Percentiles rank a stretch among this genome's conserved stretches.
These are phyloP conservation scores for Cucurbita maxima DNA, from an alignment of 306 rosid species.

Conservation along the genomic window DNA sequence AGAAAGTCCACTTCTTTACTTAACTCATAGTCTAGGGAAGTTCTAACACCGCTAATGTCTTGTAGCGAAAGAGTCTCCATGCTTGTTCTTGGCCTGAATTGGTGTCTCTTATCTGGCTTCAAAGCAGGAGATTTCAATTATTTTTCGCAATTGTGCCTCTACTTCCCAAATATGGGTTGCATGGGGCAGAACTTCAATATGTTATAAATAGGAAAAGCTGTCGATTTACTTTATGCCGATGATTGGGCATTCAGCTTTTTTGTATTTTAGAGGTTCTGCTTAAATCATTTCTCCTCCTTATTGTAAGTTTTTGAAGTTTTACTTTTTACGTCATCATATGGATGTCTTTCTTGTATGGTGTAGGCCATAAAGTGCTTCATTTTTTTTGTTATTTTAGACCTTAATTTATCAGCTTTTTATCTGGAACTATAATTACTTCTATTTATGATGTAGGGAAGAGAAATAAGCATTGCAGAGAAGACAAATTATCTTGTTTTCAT, in stretches of 20 bases:
- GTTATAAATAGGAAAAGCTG: not conserved
- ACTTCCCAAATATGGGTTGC: not conserved
- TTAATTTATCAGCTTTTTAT: not conserved
- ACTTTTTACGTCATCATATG: not conserved
- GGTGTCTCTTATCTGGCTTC: not conserved
- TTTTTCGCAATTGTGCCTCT: not conserved
- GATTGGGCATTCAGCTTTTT: not conserved
- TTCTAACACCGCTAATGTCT: not conserved
- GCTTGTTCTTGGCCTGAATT: not conserved
- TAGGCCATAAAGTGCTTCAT: not conserved
- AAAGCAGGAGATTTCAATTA: not conserved
- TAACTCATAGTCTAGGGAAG: not conserved
- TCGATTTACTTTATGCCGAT: not conserved
- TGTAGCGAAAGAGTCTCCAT: not conserved
- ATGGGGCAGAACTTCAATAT: not conserved
- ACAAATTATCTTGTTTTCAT: constrained; percentile 89
- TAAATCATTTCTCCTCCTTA: not conserved
- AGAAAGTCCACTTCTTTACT: not conserved
- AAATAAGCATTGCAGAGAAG: constrained; percentile 74
- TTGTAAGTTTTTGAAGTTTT: not conserved
- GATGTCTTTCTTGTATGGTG: not conserved
- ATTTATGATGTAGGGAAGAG: constrained; percentile 62
- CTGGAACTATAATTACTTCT: constrained; percentile 10
- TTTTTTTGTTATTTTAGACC: not conserved
- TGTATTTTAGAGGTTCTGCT: not conserved